phyloP scores from a whole-genome alignment of 164 flowering plant genomes.

The Stephania japonica region DNA sequence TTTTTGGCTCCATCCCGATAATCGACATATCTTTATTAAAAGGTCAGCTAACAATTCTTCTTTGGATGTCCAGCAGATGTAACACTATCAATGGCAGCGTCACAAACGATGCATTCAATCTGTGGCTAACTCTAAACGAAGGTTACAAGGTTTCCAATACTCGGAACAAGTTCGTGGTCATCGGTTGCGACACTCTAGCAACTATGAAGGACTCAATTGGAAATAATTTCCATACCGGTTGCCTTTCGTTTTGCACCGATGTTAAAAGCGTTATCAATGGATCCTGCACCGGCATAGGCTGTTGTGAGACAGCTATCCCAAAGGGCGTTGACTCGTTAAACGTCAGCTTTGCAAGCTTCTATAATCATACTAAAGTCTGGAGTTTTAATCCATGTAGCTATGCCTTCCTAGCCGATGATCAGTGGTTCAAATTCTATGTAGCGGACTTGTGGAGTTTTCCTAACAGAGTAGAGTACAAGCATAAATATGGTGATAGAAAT shows the following conservation, averaged over 20 bases:
- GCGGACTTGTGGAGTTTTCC: background rate
- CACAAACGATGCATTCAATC: no score
- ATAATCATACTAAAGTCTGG: background rate
- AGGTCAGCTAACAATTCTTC: background rate
- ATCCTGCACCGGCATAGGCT: constrained; percentile 19
- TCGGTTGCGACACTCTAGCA: constrained; percentile 19
- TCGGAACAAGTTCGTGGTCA: constrained; percentile 12
- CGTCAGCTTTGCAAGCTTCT: background rate
- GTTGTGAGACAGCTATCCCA: constrained; percentile 18
- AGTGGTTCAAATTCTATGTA: background rate
- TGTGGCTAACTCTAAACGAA: background rate
- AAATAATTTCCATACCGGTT: background rate
- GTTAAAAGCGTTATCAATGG: background rate
- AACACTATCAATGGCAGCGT: background rate
- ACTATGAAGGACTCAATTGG: background rate
- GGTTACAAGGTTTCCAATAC: constrained; percentile 11
- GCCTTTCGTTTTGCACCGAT: constrained; percentile 12
- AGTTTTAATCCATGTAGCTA: constrained; percentile 7
- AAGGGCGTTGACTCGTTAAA: background rate
- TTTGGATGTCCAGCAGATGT: background rate
- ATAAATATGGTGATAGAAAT: background rate
- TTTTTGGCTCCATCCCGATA: background rate
- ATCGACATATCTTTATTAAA: constrained; percentile 4
- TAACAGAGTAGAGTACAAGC: background rate
- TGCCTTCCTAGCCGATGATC: constrained; percentile 8